Conservation (phyloP, 2,329 filamentous ascomycete genomes). For the Blastomyces gilchristii region DNA sequence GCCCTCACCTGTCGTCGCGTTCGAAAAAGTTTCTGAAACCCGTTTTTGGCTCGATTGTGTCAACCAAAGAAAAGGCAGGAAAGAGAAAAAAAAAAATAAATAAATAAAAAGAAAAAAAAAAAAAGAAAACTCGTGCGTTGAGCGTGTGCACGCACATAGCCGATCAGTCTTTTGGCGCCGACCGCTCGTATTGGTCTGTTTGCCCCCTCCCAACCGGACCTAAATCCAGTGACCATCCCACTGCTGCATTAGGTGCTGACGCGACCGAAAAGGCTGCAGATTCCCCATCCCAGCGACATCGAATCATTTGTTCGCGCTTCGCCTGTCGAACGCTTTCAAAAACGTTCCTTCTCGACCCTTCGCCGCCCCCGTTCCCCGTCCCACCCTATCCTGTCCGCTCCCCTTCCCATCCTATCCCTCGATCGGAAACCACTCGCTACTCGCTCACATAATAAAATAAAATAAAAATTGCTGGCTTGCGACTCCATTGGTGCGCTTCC, state of each 20-base stretch:
- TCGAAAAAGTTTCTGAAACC: not conserved
- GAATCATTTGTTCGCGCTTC: conserved; percentile 29
- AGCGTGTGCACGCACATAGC: not conserved
- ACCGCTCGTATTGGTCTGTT: conserved; percentile 8
- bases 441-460: not conserved
- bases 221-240: conserved; percentile 10
- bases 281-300: conserved; percentile 22
- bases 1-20: not conserved
- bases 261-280: conserved; percentile 33
- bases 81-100: not conserved
- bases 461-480: not conserved
- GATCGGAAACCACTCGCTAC: conserved; percentile 8
- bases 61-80: not conserved
- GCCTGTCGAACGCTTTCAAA: not conserved
- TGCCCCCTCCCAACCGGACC: conserved; percentile 5
- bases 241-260: conserved; percentile 36
- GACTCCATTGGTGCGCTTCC: conserved; percentile 7
- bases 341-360: not conserved
- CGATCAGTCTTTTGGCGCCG: conserved; percentile 3
- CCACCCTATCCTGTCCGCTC: conserved; percentile 5
- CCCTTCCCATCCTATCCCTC: conserved; percentile 14
- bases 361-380: not conserved
- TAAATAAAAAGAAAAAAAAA: too few species aligned
- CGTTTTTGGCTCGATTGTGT: conserved; percentile 3
- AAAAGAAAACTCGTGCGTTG: not conserved